Evolutionary conservation across 2,329 filamentous ascomycete species (phyloP), one percentile per base, ranked within the genome.

Genomic region (Daldinia sp.): DNA sequence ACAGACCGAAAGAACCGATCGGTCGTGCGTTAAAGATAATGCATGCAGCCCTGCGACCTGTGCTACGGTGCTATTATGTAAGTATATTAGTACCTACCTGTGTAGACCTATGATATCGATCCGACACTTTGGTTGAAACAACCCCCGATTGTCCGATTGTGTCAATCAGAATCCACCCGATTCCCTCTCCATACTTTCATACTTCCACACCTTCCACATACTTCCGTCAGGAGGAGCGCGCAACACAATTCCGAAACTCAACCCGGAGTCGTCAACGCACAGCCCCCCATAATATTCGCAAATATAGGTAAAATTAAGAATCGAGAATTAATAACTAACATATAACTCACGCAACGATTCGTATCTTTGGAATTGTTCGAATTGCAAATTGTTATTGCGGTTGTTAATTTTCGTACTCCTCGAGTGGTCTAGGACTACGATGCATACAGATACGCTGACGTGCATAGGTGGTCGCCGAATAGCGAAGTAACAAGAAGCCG

Each of bases 121-220:
- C 45, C 30, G 34, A 43, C 58, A 45, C 45, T 49, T 3, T 59
- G 51, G 48, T 62, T 65, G 64, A 67, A 65, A 67, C 64, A 65
- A 34, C 29, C 32, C 55, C n/a, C n/a, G n/a, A n/a, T n/a, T n/a
- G n/a, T n/a, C n/a, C 51, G 34, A 55, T 41, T 59, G 54, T 61
- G 43, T 55, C 61, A 61, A 49, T 53, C n/a, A 53, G n/a, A n/a
- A 62, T 61, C 57, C 60, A 47, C 27, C 27, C 30, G 53, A 49
- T 32, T 64, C 48, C 21, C 47, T 39, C 48, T 34, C 51, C 37
- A 29, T 30, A 30, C n/a, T n/a, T n/a, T n/a, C n/a, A n/a, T n/a
- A n/a, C n/a, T n/a, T n/a, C n/a, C n/a, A n/a, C n/a, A n/a, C 48
- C 21, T 39, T 39, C 48, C 29, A 45, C 37, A 29, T 30, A 30